These are phyloP conservation scores for Pestalotiopsis fici DNA, from an alignment of 2,329 filamentous ascomycete species.

Conservation along the genomic window DNA sequence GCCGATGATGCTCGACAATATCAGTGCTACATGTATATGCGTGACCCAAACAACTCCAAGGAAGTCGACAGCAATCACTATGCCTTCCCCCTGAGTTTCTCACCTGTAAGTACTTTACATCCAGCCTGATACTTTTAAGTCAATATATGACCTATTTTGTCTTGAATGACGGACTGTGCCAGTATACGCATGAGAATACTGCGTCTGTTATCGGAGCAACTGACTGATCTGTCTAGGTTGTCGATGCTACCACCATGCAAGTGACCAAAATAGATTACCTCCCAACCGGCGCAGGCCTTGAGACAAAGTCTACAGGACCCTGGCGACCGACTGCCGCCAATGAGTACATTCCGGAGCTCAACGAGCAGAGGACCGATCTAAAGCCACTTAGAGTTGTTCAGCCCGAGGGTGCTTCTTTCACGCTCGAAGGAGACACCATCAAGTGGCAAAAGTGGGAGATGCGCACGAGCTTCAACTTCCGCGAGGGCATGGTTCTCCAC, in stretches of 20 bases:
- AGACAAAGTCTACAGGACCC: background rate
- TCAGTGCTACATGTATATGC: constrained; percentile 9
- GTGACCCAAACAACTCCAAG: constrained; percentile 1
- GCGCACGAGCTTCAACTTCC: constrained; percentile 60
- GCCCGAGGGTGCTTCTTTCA: constrained; percentile 39
- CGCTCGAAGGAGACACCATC: constrained; percentile 28
- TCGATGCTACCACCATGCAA: constrained; percentile 4
- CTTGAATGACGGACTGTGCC: background rate
- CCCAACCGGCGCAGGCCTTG: background rate
- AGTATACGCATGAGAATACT: too few species aligned
- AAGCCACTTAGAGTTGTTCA: constrained; percentile 76
- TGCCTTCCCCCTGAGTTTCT: constrained; percentile 4
- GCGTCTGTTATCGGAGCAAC: background rate
- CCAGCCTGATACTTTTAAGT: background rate
- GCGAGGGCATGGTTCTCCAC: constrained; percentile 64
- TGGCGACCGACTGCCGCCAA: background rate
- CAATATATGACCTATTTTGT: background rate
- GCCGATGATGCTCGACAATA: constrained; percentile 1
- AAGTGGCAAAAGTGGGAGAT: constrained; percentile 54
- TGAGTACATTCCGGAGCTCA: constrained; percentile 7
- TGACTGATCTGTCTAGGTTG: background rate
- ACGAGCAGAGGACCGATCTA: constrained; percentile 39
- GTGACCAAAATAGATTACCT: constrained; percentile 2
- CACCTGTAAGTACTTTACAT: background rate
- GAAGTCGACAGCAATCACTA: constrained; percentile 10